A percentile compares a stretch with the other conserved stretches of the same genome.
Evolutionary conservation across 106 monocot genomes (phyloP).

Genomic region (Dendrobium officinale): DNA sequence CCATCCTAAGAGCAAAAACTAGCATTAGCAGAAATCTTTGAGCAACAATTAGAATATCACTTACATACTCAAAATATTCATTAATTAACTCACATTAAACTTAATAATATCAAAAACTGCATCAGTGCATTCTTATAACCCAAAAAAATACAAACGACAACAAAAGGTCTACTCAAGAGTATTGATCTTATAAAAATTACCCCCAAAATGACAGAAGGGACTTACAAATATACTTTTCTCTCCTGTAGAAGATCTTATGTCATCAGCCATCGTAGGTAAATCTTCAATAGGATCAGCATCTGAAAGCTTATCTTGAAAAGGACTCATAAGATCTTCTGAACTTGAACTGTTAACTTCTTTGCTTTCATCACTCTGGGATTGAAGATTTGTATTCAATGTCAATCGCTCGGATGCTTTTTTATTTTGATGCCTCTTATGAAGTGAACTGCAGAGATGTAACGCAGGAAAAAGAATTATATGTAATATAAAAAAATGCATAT

Average conservation of each 20-base stretch:
- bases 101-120: neutral
- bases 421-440: conserved; percentile 25
- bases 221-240: conserved; percentile 26
- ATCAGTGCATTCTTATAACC: neutral
- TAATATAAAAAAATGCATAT: neutral
- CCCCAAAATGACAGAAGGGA: neutral
- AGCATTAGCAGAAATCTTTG: neutral
- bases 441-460: conserved; percentile 31
- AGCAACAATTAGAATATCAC: neutral
- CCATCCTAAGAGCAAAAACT: neutral
- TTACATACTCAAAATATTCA: neutral
- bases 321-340: conserved; percentile 5
- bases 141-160: neutral
- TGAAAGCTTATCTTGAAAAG: conserved; percentile 11
- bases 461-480: neutral
- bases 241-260: conserved; percentile 13
- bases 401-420: conserved; percentile 29
- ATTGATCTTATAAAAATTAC: neutral
- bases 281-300: conserved; percentile 11
- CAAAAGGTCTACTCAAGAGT: neutral
- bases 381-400: conserved; percentile 17
- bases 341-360: conserved; percentile 21
- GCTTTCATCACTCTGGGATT: conserved; percentile 16
- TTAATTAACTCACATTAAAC: neutral
- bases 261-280: conserved; percentile 12